Evolutionary conservation across 768 basidiomycete genomes (phyloP), one percentile per base, ranked within the genome.

Genomic region (Pulveroboletus sp.): DNA sequence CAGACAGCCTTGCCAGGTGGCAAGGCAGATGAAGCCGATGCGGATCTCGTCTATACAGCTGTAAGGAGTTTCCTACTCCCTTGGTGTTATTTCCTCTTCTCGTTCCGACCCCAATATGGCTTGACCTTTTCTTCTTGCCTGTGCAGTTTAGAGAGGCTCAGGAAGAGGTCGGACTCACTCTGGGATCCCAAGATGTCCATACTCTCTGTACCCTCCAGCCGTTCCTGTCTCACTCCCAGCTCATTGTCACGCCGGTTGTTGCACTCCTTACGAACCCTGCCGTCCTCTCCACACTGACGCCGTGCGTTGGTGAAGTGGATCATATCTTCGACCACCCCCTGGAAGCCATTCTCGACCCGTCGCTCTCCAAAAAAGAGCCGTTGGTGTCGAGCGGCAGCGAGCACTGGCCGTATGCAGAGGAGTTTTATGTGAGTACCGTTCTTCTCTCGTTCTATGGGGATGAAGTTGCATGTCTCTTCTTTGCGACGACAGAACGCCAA

Each of bases 1-100:
- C 83, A 91, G 62, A 89, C 88, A 4, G 89, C 90, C 1, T 66
- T 93, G 0, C 91, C 91, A 0, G 91, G 91, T 14, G 91, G 91
- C 4, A 88, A 84, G 59, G 74, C 77, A 33, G 91, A 93, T 54
- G 75, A 78, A 4, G 72, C 64, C 4, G 93, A 95, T 66, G 56
- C 58, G 2, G 76, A 78, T 62, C 71, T 87, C 2, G 67, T 84
- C 9, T 69, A 77, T 38, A 89, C 93, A 39, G 93, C 93, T 15
- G 93, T 93, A 66, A 66, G 87, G n/a, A 13, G 17, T 68, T 17
- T 46, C 27, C 17, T 7, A 37, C 27, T 10, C 24, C 6, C 37
- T 6, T 14, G 24, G 26, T 13, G 18, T 39, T 37, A 30, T 7
- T 8, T 8, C 43, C 15, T 26, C 21, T 43, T 28, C 37, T 27